These are phyloP conservation scores for Alternaria brassicicola DNA, from an alignment of 2,329 filamentous ascomycete species.

Conservation along the genomic window DNA sequence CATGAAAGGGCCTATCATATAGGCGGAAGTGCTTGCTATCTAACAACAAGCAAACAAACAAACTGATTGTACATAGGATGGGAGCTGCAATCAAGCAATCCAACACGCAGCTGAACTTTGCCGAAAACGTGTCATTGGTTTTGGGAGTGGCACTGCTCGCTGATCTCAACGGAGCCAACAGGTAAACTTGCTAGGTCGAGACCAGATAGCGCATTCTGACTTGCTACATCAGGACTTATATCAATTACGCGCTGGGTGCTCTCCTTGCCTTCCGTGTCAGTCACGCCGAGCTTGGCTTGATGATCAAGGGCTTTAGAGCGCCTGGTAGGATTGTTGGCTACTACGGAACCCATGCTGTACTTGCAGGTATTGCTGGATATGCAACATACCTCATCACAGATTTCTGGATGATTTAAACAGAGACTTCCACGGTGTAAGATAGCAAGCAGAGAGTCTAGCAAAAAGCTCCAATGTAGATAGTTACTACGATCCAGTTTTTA, in stretches of 20 bases:
- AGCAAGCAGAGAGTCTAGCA: neutral
- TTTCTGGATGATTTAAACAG: constrained; percentile 31
- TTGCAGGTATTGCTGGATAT: constrained; percentile 39
- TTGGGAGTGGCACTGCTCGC: constrained; percentile 49
- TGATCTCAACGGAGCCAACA: constrained; percentile 54
- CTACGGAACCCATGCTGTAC: constrained; percentile 40
- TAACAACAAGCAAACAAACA: too few relatives aligned
- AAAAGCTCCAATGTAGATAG: neutral
- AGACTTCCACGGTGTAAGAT: neutral
- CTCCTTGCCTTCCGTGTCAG: constrained; percentile 49
- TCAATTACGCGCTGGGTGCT: constrained; percentile 49
- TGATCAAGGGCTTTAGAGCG: constrained; percentile 27
- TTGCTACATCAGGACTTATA: constrained; percentile 25
- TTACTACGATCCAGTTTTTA: neutral
- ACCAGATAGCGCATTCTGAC: constrained; percentile 5
- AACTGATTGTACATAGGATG: too few relatives aligned
- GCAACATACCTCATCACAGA: constrained; percentile 41
- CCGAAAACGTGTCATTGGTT: constrained; percentile 53
- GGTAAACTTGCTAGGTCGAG: constrained; percentile 18
- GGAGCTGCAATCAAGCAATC: too few relatives aligned
- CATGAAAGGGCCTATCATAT: too few relatives aligned
- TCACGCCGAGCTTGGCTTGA: constrained; percentile 51
- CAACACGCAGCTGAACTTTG: constrained; percentile 53
- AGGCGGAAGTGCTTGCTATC: too few relatives aligned
- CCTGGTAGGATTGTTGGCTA: constrained; percentile 36